These are phyloP conservation scores for Juglanconis oblonga DNA, from an alignment of 2,329 filamentous ascomycete genomes.

Conservation along the genomic window DNA sequence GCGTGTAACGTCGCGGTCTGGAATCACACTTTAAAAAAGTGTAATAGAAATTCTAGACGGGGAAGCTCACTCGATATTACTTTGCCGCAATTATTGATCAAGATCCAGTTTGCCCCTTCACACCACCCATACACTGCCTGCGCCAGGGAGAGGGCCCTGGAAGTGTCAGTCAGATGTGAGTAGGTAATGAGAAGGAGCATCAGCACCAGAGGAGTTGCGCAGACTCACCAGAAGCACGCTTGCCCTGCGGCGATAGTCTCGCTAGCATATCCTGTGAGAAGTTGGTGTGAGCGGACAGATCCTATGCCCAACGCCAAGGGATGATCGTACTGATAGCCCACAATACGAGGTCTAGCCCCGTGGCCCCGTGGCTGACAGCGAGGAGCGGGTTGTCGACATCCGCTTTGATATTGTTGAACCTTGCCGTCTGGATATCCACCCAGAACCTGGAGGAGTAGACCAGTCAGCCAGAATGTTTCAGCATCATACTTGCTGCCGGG, in stretches of 20 bases:
- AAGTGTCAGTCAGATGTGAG: not conserved
- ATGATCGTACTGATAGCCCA: conserved; percentile 3
- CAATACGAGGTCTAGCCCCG: conserved; percentile 4
- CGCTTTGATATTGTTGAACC: conserved; percentile 1
- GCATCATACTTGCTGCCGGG: too few relatives aligned
- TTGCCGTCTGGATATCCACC: not conserved
- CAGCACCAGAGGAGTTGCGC: not conserved
- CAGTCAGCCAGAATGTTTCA: too few relatives aligned
- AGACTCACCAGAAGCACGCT: conserved; percentile 6
- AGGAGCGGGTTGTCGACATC: conserved; percentile 1
- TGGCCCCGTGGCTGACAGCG: not conserved
- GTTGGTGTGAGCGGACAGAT: too few relatives aligned
- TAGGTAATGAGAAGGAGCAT: not conserved
- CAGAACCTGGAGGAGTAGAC: not conserved
- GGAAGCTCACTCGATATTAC: not conserved
- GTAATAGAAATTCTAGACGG: not conserved
- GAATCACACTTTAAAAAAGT: not conserved
- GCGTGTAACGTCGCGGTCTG: too few relatives aligned
- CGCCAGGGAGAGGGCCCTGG: conserved; percentile 1
- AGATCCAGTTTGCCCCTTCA: not conserved
- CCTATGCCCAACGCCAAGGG: too few relatives aligned
- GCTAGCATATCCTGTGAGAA: not conserved
- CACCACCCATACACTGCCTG: conserved; percentile 2
- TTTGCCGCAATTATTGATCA: not conserved
- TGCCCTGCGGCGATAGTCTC: conserved; percentile 4